Base-by-base conservation (phyloP, 129 eudicot species). In the carrot (Daucus carota) region DNA sequence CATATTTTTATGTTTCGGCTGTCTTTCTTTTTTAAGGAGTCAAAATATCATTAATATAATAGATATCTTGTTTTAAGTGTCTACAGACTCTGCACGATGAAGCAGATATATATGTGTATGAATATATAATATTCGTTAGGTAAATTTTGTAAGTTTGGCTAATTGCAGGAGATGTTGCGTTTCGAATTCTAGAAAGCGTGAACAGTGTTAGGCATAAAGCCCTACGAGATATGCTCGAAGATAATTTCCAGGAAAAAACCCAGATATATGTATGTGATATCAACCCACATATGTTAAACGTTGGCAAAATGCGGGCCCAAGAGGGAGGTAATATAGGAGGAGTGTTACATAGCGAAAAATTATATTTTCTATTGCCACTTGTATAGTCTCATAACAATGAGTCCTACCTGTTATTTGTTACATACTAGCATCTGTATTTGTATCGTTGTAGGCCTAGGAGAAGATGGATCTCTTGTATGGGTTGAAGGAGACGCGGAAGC, bases 401-500 rank as follows among this genome's bases (percentile, higher is more conserved):
- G 18, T 34, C 72, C 10, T 67, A 32, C 73, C 31, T 40, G 68
- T 11, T 47, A 66, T 52, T 12, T n/a, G 45, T 70, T n/a, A 20
- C 44, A n/a, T 67, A 67, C n/a, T 47, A 38, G 40, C 44, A 70
- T 9, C 3, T 60, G 34, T 13, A 22, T 82, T 22, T 36, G 24
- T 57, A 78, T 62, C 16, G 20, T 10, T 60, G 20, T 54, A 94
- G 99, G 99, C 73, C 84, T 89, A 52, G 90, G 86, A 52, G 86
- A 84, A 62, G 84, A 82, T 68, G 88, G 83, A 71, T 95, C 97
- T 57, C 90, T 95, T 17, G 52, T 91, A 70, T 95, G 97, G 97
- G 92, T 95, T 34, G 97, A 95, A 77, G 99, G 99, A 80, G 97
- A 91, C 85, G 99, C 99, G 43, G 99, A 95, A 85, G 86, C 90